Percentiles rank a stretch among this genome's conserved stretches.
Conservation (phyloP, 2,329 filamentous ascomycete genomes). For the Claviceps humidiphila region DNA sequence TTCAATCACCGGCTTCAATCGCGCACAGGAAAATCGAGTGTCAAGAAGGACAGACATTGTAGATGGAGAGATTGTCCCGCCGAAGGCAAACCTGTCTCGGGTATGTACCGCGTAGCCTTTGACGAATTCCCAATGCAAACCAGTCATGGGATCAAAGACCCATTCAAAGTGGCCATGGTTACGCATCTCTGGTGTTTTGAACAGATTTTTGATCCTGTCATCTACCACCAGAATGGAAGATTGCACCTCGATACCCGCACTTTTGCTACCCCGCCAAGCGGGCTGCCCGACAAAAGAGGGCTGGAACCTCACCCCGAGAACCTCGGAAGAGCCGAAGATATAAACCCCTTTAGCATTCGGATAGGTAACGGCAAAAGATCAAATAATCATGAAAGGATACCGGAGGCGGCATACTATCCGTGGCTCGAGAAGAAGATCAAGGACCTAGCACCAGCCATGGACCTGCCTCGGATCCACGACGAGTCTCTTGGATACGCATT, state of each 20-base stretch:
- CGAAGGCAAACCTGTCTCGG: conserved; percentile 37
- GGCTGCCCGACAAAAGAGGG: not conserved
- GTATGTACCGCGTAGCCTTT: conserved; percentile 49
- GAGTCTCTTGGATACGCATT: no score
- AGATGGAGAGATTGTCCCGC: conserved; percentile 42
- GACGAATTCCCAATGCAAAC: conserved; percentile 43
- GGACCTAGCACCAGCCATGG: no score
- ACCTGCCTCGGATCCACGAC: no score
- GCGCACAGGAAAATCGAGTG: conserved; percentile 14
- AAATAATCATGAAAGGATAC: no score
- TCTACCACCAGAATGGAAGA: conserved; percentile 28
- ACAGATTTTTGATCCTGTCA: conserved; percentile 41
- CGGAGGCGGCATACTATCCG: no score
- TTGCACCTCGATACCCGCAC: conserved; percentile 38
- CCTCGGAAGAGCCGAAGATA: conserved; percentile 25
- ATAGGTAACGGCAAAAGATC: no score
- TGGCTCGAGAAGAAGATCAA: no score
- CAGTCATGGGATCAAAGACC: conserved; percentile 32
- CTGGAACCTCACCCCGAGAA: not conserved
- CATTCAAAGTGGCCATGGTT: conserved; percentile 46
- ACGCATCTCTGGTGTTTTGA: conserved; percentile 61
- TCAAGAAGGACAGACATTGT: conserved; percentile 34
- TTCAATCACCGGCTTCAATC: conserved; percentile 29
- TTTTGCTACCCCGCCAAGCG: conserved; percentile 19
- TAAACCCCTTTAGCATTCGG: conserved; percentile 1